These are phyloP conservation scores for Exophiala sideris DNA, from an alignment of 2,329 filamentous ascomycete genomes.

Conservation along the genomic window DNA sequence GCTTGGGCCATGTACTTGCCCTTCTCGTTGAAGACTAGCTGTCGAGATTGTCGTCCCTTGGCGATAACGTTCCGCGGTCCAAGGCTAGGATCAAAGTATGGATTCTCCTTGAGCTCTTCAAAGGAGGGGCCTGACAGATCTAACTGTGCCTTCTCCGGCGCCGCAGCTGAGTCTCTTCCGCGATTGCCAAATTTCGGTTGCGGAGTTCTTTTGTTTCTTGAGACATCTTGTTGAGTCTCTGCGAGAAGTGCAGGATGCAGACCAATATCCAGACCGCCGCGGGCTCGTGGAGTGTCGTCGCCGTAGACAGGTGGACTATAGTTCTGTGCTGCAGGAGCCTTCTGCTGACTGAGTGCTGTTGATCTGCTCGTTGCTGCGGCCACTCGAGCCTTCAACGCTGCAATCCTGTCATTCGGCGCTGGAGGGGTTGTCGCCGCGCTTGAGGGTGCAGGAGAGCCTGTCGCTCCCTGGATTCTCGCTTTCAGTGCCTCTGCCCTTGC, in stretches of 20 bases:
- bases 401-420: slow-evolving; percentile 62
- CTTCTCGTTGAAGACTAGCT: slow-evolving; percentile 87
- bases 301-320: slow-evolving; percentile 48
- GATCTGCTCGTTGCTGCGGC: slow-evolving; percentile 65
- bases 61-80: slow-evolving; percentile 56
- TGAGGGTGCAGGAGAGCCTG: slow-evolving; percentile 27
- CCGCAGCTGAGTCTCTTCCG: slow-evolving; percentile 44
- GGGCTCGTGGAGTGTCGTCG: slow-evolving; percentile 47
- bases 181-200: slow-evolving; percentile 55
- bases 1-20: slow-evolving; percentile 97
- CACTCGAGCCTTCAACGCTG: slow-evolving; percentile 74
- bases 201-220: slow-evolving; percentile 35
- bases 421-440: slow-evolving; percentile 36
- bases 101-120: slow-evolving; percentile 65
- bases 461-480: slow-evolving; percentile 34
- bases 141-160: slow-evolving; percentile 46
- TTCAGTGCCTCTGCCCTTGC: slow-evolving; percentile 49
- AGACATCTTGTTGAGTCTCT: slow-evolving; percentile 44
- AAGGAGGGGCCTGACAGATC: slow-evolving; percentile 57
- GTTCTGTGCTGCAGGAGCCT: slow-evolving; percentile 41
- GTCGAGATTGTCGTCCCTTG: slow-evolving; percentile 67
- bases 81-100: slow-evolving; percentile 73
- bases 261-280: slow-evolving; percentile 70
- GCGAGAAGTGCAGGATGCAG: slow-evolving; percentile 70
- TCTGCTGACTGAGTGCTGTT: slow-evolving; percentile 41